Base-by-base conservation (phyloP, 352 stramenopile genomes). In the Globisporangium paddicum region DNA sequence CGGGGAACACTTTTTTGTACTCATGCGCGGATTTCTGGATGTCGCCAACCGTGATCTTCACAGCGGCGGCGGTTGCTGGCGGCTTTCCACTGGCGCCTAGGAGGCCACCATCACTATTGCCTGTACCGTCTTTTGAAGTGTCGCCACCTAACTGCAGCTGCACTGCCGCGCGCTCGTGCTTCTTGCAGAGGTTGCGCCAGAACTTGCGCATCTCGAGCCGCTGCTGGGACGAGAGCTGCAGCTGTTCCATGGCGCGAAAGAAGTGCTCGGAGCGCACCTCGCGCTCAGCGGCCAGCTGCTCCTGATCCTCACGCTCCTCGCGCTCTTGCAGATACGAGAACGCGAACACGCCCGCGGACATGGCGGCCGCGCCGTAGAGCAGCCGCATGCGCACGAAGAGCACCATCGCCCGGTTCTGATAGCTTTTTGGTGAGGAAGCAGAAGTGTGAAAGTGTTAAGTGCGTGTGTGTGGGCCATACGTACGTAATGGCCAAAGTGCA, bases 251-350 rank as follows among this genome's bases (percentile, higher is more conserved):
- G 21, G 77, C 79, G 45, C 76, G 61, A 55, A 90, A 79, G 34
- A 91, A 92, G 37, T 83, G 70, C 52, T 86, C 58, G 6, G 76
- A 69, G 41, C 64, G 75, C 35, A 91, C 74, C 30, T 73, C 66
- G 18, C 77, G 75, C 64, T 88, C 71, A 41, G 72, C 73, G 16
- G 59, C 75, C 41, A 79, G 69, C 41, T 73, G 52, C 66, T 89
- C 77, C 52, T 87, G 53, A 38, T 83, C 76, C 51, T 88, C 79
- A 21, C 79, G 66, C 62, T 91, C 76, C 63, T 93, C 79, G 16
- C 81, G 85, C 58, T 95, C 82, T 54, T 93, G 80, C 8, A 95
- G 65, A 47, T 80, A 90, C 10, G 79, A 87, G 63, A 93, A 95
- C 52, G 90, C 77, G 30, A 89, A 66, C 25, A 92, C 70, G 54